Percentiles rank a stretch among this genome's conserved stretches.
These are phyloP conservation scores for Leishmania gerbilli DNA, from an alignment of 208 protist genomes.

Conservation along the genomic window DNA sequence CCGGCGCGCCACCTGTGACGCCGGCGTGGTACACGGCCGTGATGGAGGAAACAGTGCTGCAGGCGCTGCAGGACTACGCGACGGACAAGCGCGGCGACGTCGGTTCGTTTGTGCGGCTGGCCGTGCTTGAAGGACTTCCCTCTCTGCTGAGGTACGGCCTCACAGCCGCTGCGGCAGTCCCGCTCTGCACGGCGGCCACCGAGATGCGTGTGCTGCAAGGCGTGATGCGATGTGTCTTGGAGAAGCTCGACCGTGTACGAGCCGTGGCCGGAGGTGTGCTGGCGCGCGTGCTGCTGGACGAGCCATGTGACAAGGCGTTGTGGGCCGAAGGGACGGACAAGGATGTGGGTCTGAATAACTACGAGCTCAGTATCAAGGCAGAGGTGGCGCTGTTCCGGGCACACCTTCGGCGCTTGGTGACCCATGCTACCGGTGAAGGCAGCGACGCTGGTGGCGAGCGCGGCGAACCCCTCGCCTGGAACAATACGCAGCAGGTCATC, in stretches of 20 bases:
- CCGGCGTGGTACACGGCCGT: conserved; percentile 30
- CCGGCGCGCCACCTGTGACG: conserved; percentile 19
- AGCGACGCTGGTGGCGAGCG: not conserved
- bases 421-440: not conserved
- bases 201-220: conserved; percentile 44
- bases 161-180: conserved; percentile 1
- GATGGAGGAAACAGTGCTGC: conserved; percentile 64
- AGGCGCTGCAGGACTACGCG: conserved; percentile 90
- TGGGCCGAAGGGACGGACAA: not conserved
- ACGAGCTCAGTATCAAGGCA: not conserved
- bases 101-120: conserved; percentile 96
- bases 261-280: conserved; percentile 52
- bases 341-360: not conserved
- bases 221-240: conserved; percentile 81
- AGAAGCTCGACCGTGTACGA: conserved; percentile 94
- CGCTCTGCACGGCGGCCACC: conserved; percentile 19
- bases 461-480: conserved; percentile 28
- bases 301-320: conserved; percentile 11
- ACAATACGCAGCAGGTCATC: conserved; percentile 49
- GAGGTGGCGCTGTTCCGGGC: conserved; percentile 14
- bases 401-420: conserved; percentile 7
- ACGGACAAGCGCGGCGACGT: conserved; percentile 97
- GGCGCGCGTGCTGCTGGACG: conserved; percentile 31
- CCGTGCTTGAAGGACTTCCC: conserved; percentile 73
- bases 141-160: conserved; percentile 52